phyloP scores from a whole-genome alignment of 2,329 filamentous ascomycete genomes.

The Aspergillus udagawae region DNA sequence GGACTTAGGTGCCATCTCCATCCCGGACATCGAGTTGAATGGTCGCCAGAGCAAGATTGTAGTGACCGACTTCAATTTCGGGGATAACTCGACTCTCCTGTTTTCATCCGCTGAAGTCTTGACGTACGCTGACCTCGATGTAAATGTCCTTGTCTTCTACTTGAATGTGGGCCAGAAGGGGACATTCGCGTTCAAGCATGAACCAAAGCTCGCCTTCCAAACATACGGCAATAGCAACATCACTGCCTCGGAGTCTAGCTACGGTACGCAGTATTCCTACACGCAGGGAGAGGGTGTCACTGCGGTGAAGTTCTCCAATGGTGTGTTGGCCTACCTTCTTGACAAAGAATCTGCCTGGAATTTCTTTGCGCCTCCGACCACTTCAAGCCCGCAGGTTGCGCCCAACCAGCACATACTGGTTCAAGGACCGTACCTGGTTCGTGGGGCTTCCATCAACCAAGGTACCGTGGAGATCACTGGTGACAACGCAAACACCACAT shows the following conservation, averaged over 20 bases:
- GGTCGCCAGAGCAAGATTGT: slow-evolving; percentile 54
- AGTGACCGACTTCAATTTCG: slow-evolving; percentile 51
- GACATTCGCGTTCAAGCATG: slow-evolving; percentile 47
- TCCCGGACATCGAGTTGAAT: slow-evolving; percentile 46
- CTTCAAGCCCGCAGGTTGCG: slow-evolving; percentile 42
- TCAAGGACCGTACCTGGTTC: slow-evolving; percentile 44
- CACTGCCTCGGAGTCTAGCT: slow-evolving; percentile 21
- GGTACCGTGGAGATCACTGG: slow-evolving; percentile 36
- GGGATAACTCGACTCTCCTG: slow-evolving; percentile 42
- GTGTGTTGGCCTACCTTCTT: slow-evolving; percentile 50
- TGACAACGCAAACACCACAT: slow-evolving; percentile 40
- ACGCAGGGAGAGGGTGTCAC: slow-evolving; percentile 46
- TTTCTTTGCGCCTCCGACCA: slow-evolving; percentile 53
- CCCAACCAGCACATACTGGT: slow-evolving; percentile 47
- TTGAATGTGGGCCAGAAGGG: slow-evolving; percentile 47
- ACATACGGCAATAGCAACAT: slow-evolving; percentile 41
- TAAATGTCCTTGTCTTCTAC: slow-evolving; percentile 48
- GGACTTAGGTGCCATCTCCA: slow-evolving; percentile 17
- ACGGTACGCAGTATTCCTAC: slow-evolving; percentile 41
- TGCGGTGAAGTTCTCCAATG: slow-evolving; percentile 48
- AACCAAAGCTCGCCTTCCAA: slow-evolving; percentile 35
- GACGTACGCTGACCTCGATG: slow-evolving; percentile 40
- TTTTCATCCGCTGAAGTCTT: slow-evolving; percentile 52
- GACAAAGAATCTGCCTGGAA: slow-evolving; percentile 53
- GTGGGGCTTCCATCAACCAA: slow-evolving; percentile 34